These are phyloP conservation scores for Mortierella claussenii DNA, from an alignment of 192 early-diverging fungal genomes.

Conservation along the genomic window DNA sequence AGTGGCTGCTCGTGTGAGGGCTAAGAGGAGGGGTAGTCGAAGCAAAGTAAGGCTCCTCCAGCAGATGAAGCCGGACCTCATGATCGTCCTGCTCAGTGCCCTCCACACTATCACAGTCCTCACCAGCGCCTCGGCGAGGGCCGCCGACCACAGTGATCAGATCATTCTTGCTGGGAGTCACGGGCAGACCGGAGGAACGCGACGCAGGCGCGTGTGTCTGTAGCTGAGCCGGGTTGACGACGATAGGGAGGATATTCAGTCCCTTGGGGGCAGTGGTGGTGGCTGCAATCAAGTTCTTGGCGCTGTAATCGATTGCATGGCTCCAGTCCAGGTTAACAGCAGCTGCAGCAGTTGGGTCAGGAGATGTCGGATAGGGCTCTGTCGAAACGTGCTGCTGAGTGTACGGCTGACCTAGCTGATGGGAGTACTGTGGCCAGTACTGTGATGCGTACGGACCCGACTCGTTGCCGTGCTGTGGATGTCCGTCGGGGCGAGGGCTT, in stretches of 20 bases:
- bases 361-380: background rate
- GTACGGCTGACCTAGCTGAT: background rate
- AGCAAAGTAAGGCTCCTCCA: background rate
- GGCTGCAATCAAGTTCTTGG: background rate
- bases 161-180: background rate
- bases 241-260: background rate
- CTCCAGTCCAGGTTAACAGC: background rate
- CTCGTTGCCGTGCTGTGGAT: too few species aligned
- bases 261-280: background rate
- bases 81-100: constrained; percentile 14
- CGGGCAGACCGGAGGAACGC: background rate
- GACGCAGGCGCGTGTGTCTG: background rate
- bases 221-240: background rate
- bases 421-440: background rate
- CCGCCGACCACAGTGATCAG: background rate
- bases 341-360: background rate
- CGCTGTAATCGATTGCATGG: background rate
- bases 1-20: background rate
- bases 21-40: constrained; percentile 9
- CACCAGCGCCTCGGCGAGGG: background rate
- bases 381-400: background rate
- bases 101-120: constrained; percentile 10
- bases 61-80: constrained; percentile 2
- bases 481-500: too few species aligned
- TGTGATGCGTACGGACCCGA: background rate